These are phyloP conservation scores for Pelargonium myrrhifolium DNA, from an alignment of 441 rosid species.

Conservation along the genomic window DNA sequence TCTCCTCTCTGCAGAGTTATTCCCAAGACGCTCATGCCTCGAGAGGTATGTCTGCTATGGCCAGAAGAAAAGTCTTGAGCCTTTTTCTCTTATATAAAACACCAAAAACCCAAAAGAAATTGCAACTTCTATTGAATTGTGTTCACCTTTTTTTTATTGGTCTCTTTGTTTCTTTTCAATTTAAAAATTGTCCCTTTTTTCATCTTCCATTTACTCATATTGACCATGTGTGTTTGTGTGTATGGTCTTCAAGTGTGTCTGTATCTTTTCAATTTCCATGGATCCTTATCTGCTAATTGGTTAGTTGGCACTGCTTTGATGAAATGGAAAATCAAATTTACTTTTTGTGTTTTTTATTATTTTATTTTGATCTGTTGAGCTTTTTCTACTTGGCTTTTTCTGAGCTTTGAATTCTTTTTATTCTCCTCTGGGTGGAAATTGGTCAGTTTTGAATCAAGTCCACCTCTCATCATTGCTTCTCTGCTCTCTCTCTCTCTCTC, in stretches of 20 bases:
- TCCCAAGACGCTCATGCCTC: conserved; percentile 99
- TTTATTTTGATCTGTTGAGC: conserved; percentile 14
- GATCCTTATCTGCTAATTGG: conserved; percentile 7
- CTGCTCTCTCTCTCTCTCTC: too few species aligned
- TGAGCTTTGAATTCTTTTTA: conserved; percentile 12
- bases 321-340: conserved; percentile 1
- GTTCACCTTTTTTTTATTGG: conserved; percentile 18
- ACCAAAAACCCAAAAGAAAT: neutral
- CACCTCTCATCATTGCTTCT: too few species aligned
- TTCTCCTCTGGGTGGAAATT: neutral
- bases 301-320: conserved; percentile 12
- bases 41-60: conserved; percentile 76
- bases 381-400: conserved; percentile 28
- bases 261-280: conserved; percentile 19
- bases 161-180: conserved; percentile 21
- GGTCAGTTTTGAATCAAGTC: too few species aligned
- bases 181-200: neutral
- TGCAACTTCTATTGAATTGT: conserved; percentile 11
- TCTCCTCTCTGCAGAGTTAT: conserved; percentile 66
- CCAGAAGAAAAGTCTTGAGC: conserved; percentile 34
- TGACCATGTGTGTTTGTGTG: conserved; percentile 16
- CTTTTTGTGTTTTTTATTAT: conserved; percentile 12
- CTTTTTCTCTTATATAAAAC: conserved; percentile 26
- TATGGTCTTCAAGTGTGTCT: conserved; percentile 20
- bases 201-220: conserved; percentile 7